These are phyloP conservation scores for Cyberlindnera amylophila DNA, from an alignment of 805 yeast genomes.

Conservation along the genomic window DNA sequence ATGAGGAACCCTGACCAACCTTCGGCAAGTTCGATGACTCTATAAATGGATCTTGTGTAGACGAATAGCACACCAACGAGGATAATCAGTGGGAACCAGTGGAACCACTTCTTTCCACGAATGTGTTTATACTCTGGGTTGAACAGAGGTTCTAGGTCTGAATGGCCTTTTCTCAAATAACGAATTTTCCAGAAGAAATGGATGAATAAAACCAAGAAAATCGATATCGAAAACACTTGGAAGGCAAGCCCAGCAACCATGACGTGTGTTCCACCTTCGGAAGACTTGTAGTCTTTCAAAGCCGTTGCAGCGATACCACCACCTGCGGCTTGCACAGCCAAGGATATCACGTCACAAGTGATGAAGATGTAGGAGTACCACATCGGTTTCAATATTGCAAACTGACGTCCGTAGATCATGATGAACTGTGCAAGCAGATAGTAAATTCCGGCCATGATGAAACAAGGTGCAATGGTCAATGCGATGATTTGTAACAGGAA, in stretches of 20 bases:
- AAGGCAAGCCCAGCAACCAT: constrained; percentile 77
- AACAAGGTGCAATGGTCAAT: constrained; percentile 76
- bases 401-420: constrained; percentile 54
- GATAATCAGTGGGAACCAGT: constrained; percentile 41
- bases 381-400: constrained; percentile 51
- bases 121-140: constrained; percentile 6
- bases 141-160: constrained; percentile 4
- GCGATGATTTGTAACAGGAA: constrained; percentile 64
- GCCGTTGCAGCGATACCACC: constrained; percentile 67
- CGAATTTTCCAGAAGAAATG: constrained; percentile 40
- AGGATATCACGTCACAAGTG: constrained; percentile 59
- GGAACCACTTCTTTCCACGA: constrained; percentile 6
- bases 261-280: constrained; percentile 49
- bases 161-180: constrained; percentile 5
- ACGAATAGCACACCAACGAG: constrained; percentile 49
- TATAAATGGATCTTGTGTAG: constrained; percentile 65
- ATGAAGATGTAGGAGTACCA: constrained; percentile 63
- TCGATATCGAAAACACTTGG: constrained; percentile 65
- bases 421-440: constrained; percentile 63
- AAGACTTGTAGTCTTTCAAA: constrained; percentile 28
- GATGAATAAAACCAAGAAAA: constrained; percentile 50
- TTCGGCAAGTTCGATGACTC: constrained; percentile 66
- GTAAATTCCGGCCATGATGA: constrained; percentile 80
- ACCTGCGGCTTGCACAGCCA: constrained; percentile 68
- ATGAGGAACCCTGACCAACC: constrained; percentile 72